phyloP scores from a whole-genome alignment of 371 early-diverging fungal species.

The Lichtheimia ramosa region DNA sequence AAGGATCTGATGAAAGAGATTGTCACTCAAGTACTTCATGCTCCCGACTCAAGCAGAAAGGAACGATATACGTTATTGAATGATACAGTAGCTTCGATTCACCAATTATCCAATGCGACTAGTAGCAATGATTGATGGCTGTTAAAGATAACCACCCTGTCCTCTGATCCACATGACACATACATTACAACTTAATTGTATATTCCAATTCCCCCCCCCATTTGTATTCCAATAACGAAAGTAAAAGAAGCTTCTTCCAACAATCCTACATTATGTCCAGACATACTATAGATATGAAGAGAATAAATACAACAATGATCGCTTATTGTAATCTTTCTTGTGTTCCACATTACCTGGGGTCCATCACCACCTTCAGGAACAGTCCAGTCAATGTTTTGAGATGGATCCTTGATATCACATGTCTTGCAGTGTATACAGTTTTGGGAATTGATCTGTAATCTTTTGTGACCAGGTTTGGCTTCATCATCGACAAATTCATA shows the following conservation, averaged over 20 bases:
- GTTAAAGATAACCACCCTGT: too few species aligned
- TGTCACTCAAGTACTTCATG: neutral
- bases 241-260: too few species aligned
- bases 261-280: too few species aligned
- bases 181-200: too few species aligned
- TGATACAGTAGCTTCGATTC: neutral
- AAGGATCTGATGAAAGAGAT: neutral
- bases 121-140: too few species aligned
- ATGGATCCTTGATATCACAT: conserved; percentile 98
- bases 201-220: too few species aligned
- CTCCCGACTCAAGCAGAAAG: neutral
- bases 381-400: conserved; percentile 98
- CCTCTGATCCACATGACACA: too few species aligned
- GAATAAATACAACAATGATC: too few species aligned
- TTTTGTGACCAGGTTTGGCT: conserved; percentile 79
- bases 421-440: conserved; percentile 99
- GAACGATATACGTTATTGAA: neutral
- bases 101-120: too few species aligned
- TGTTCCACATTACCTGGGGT: conserved; percentile 76
- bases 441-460: conserved; percentile 97
- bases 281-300: too few species aligned
- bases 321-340: neutral
- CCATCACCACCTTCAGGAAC: conserved; percentile 97
- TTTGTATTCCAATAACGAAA: too few species aligned
- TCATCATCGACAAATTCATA: conserved; percentile 98